Evolutionary conservation across 768 basidiomycete genomes (phyloP).

Genomic region (Postia placenta): DNA sequence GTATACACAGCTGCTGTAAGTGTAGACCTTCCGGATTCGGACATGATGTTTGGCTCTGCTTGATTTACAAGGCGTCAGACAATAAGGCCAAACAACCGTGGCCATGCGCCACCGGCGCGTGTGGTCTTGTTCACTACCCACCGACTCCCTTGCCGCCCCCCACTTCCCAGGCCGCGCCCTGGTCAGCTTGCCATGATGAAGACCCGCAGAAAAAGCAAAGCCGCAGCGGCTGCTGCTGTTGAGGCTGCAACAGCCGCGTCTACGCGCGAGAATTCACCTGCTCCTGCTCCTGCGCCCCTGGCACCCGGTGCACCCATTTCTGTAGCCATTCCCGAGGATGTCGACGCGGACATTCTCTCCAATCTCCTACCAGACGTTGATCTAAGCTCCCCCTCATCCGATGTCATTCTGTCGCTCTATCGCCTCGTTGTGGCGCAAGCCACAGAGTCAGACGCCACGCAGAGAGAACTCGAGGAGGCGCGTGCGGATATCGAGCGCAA

Average conservation of each 20-base stretch:
- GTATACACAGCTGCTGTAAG: too few species aligned
- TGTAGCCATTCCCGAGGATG: constrained; percentile 56
- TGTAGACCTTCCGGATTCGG: neutral
- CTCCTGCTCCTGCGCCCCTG: constrained; percentile 29
- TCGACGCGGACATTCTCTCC: constrained; percentile 57
- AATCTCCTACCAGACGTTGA: constrained; percentile 56
- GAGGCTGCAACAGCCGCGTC: constrained; percentile 16
- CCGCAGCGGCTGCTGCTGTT: constrained; percentile 24
- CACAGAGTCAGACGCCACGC: constrained; percentile 45
- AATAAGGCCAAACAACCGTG: constrained; percentile 18
- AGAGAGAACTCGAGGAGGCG: constrained; percentile 64
- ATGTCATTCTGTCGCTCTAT: constrained; percentile 58
- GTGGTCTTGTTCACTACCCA: neutral
- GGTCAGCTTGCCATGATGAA: constrained; percentile 27
- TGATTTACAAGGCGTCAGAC: constrained; percentile 17
- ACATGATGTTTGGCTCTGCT: constrained; percentile 17
- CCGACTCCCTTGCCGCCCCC: constrained; percentile 4
- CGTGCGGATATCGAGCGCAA: constrained; percentile 63
- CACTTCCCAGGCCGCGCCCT: constrained; percentile 7
- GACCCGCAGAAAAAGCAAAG: constrained; percentile 62
- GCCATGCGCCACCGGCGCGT: constrained; percentile 12
- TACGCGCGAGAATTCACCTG: constrained; percentile 27
- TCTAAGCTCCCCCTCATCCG: constrained; percentile 49
- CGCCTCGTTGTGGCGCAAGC: constrained; percentile 53
- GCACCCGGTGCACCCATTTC: constrained; percentile 28